Evolutionary conservation across 306 rosid genomes (phyloP), one percentile per base, ranked within the genome.

Genomic region (Gleditsia sinensis): DNA sequence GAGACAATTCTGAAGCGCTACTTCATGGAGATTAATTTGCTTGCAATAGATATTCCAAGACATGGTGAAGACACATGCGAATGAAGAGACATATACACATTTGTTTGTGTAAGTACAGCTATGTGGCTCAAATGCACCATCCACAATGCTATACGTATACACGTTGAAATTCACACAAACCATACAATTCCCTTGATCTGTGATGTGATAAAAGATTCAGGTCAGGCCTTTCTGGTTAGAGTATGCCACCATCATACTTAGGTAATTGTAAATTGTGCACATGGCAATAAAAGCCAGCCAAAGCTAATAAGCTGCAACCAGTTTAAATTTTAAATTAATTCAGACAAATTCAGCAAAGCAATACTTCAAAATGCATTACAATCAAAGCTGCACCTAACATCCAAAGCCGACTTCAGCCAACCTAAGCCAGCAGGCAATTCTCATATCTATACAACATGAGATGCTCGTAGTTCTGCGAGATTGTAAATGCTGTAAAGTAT

Each of bases 21-120:
- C 40, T 66, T 59, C 73, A 49, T 39, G 40, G 23, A 33, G 51
- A 56, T 17, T 82, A 48, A 37, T 53, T 69, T 72, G 32, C 61
- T 46, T 34, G 65, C 20, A 23, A 54, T 46, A 25, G 40, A 49
- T 76, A 71, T 37, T 37, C 23, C 49, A 40, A 27, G 40, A 53
- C 61, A 42, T 21, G 28, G 37, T 21, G 27, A 50, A 58, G 55
- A 51, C 25, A 48, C 49, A 50, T 27, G 30, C 5, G 17, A 67
- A 24, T 16, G 3, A 76, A 49, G 50, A 77, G 72, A 67, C 63
- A 32, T 53, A 12, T 33, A 56, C 32, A 70, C 36, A 45, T 25
- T 75, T 53, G 3, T 36, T 48, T 30, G 3, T 7, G 46, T 40
- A 36, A 56, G 10, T 45, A 65, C 6, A 4, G 4, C 39, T 27